Evolutionary conservation across 2,329 filamentous ascomycete species (phyloP), one percentile per base, ranked within the genome.

Genomic region (Trichoderma endophyticum): DNA sequence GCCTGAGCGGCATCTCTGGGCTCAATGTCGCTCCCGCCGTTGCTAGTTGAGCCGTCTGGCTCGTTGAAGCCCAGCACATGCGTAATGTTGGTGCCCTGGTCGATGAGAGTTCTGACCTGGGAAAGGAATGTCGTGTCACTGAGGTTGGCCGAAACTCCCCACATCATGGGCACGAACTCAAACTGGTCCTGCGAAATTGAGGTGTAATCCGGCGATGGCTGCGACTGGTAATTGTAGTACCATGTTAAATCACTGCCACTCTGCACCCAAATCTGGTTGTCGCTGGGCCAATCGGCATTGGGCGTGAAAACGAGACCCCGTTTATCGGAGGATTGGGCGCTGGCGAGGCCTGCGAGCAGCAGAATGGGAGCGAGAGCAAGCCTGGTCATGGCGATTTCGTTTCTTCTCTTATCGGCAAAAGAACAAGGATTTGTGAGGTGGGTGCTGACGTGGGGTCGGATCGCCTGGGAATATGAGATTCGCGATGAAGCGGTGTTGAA

Each of bases 151-250:
- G 84, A 82, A 11, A 88, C 83, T 36, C 92, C 92, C 91, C 91
- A 95, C 73, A 94, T 87, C 92, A 94, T 94, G 65, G 93, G 93
- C 1, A 95, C 90, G 80, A 93, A 96, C 79, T 93, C 86, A 75
- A 95, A 88, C 15, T 85, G 80, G 15, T 84, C 82, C 75, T 90
- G 87, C 0, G 85, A 76, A 34, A 84, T 77, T 64, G 84, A 80
- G 54, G 80, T 75, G 78, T 86, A 91, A 56, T 82, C 82, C 0
- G 84, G 73, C 0, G 90, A 88, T 1, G 92, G 92, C 4, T 80
- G 78, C 24, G 84, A 77, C 30, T 82, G 81, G 81, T 95, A 96
- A 83, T 95, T 95, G 86, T 95, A 96, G 84, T 96, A 96, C 93
- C 93, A 96, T 3, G 89, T 91, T 70, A 95, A 81, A 56, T 89